Base-by-base conservation (phyloP, 2,329 filamentous ascomycete species). In the Dactylellina cionopaga region DNA sequence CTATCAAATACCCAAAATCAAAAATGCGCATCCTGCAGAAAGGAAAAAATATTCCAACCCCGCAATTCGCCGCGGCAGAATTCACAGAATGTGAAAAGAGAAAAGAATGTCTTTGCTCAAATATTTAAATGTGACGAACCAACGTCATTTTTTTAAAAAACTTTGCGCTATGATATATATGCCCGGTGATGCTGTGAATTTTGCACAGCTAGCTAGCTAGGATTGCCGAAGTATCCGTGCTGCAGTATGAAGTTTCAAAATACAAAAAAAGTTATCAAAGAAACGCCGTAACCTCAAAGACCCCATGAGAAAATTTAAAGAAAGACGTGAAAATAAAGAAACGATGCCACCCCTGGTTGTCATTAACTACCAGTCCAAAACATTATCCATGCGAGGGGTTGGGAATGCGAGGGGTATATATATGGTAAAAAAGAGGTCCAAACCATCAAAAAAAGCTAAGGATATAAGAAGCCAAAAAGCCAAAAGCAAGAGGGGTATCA, bases 391-490 rank as follows among this genome's bases (percentile, higher is more conserved):
- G 31, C 19, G 27, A 52, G 29, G 31, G 47, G 47, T 35, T n/a
- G n/a, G n/a, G n/a, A n/a, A n/a, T n/a, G n/a, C n/a, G 9, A 52
- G 29, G 47, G 39, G 47, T 35, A 52, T 22, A 47, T 47, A 24
- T 47, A 31, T 51, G 17, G 15, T 51, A 31, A 44, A n/a, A 54
- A 37, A 35, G 15, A 31, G 49, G 15, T 41, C 51, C 25, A 43
- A 41, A 39, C 31, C 31, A 35, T 24, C 11, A 62, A 62, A 44
- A 11, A 41, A 55, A 29, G 43, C 33, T 17, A 56, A 52, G 37
- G 24, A n/a, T 17, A 13, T 17, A 37, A 11, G 25, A 51, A 51
- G 35, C n/a, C 5, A 52, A 52, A 54, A 39, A 37, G 15, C 24
- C 44, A 9, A 41, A 41, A 9, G 5, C n/a, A 22, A 37, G 17